Evolutionary conservation across 139 green algal species (phyloP), one percentile per base, ranked within the genome.

Genomic region (Raphidocelis subcapitata): DNA sequence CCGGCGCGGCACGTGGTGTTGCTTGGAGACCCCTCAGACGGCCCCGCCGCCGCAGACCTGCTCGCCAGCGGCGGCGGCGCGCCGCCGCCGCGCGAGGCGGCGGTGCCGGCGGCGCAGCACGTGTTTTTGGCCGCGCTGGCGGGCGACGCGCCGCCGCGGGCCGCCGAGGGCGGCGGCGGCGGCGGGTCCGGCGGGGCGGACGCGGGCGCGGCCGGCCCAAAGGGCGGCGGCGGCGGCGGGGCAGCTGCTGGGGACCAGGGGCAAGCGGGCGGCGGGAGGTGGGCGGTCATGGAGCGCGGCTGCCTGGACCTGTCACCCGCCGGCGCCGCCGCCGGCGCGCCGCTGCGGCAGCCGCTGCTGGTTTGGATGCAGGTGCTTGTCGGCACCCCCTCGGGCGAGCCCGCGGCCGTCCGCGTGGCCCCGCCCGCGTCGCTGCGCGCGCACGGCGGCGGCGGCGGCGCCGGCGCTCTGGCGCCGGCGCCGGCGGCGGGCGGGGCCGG

Each of bases 321-420:
- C 51, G 55, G 33, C 8, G 26, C 33, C 41, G 55, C 44, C 56
- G 69, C 24, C 18, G 33, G 10, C 5, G 36, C 20, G 52, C 12
- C 20, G 52, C 16, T 59, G 28, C 16, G 12, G 3, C 24, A 56
- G 16, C 69, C 69, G 35, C 57, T 75, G 57, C 57, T 75, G 57
- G 16, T 75, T 3, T 75, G 69, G 69, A 67, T 75, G 69, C 69
- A 75, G 69, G 69, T 75, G 28, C 26, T 51, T 2, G 69, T 67
- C 14, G 69, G 69, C 18, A 67, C 36, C 33, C 69, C 69, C 15
- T 26, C 15, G 12, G 24, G 20, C 0, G 28, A 41, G 23, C 41
- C 56, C 8, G 69, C 69, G 12, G 67, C 69, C 21, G 37, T 75
- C n/a, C 64, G 62, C 31, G 57, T 67, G 21, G 33, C 47, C 33